Conservation (phyloP, 805 yeast species). For the Komagataella pseudopastoris region DNA sequence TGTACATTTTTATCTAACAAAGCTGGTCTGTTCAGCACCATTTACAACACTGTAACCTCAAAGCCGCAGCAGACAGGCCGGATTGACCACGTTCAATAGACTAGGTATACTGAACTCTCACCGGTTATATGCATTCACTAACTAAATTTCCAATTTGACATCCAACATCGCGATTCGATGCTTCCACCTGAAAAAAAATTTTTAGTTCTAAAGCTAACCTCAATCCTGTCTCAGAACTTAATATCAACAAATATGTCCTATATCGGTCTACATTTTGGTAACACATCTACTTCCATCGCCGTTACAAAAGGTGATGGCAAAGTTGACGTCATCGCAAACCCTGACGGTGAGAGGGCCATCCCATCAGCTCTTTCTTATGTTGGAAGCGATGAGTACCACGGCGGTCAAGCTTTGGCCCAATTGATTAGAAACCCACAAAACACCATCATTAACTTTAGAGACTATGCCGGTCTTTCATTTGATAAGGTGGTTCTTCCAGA, state of each 20-base stretch:
- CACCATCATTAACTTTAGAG: conserved; percentile 88
- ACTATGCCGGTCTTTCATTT: conserved; percentile 69
- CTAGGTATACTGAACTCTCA: too few species aligned
- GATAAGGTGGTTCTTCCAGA: conserved; percentile 54
- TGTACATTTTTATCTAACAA: too few species aligned
- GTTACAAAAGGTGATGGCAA: conserved; percentile 75
- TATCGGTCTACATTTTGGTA: conserved; percentile 94
- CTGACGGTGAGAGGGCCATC: conserved; percentile 96
- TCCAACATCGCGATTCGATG: not conserved
- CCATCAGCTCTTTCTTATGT: conserved; percentile 88
- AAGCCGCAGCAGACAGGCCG: too few species aligned
- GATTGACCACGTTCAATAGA: too few species aligned
- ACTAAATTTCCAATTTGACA: not conserved
- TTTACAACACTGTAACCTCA: not conserved
- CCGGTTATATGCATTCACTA: not conserved
- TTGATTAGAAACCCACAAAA: conserved; percentile 78
- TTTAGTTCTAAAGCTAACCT: not conserved
- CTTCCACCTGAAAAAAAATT: not conserved
- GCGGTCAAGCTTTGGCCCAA: conserved; percentile 91
- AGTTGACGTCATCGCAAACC: conserved; percentile 96
- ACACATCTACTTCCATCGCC: conserved; percentile 91
- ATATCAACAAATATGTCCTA: conserved; percentile 27
- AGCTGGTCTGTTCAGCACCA: too few species aligned
- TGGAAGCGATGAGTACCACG: conserved; percentile 93
- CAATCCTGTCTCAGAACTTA: not conserved